Conservation (phyloP, 345 rosid genomes). For the Salix brachista region DNA sequence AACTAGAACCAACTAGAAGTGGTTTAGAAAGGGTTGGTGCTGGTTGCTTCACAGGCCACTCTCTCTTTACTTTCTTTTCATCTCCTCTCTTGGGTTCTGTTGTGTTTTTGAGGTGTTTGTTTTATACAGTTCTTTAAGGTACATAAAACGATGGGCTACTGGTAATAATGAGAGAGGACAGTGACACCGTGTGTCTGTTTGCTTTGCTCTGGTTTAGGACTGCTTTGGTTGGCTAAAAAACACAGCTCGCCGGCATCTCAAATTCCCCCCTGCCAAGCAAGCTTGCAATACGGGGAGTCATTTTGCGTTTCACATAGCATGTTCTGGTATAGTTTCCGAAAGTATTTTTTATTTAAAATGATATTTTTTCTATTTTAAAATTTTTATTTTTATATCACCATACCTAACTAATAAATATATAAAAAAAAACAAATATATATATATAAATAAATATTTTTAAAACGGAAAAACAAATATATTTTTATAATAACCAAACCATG, state of each 20-base stretch:
- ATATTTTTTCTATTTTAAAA: no score
- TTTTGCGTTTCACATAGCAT: background rate
- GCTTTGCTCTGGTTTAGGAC: no score
- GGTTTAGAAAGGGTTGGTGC: background rate
- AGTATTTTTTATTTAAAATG: no score
- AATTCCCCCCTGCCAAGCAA: background rate
- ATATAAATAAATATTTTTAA: no score
- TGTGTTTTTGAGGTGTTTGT: background rate
- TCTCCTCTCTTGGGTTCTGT: background rate
- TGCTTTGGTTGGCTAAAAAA: background rate
- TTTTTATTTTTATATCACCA: no score
- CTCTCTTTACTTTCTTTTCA: background rate
- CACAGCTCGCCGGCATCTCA: background rate
- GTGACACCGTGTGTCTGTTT: background rate
- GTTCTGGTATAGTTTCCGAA: no score
- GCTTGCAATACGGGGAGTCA: background rate
- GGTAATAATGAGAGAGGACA: background rate
- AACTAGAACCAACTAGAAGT: background rate
- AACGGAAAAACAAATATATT: no score
- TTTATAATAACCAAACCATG: no score
- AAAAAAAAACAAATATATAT: no score
- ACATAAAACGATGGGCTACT: background rate
- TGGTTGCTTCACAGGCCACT: conserved; percentile 7
- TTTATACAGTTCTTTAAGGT: background rate
- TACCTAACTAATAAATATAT: no score